These are phyloP conservation scores for Venturia nashicola DNA, from an alignment of 2,329 filamentous ascomycete genomes.

Conservation along the genomic window DNA sequence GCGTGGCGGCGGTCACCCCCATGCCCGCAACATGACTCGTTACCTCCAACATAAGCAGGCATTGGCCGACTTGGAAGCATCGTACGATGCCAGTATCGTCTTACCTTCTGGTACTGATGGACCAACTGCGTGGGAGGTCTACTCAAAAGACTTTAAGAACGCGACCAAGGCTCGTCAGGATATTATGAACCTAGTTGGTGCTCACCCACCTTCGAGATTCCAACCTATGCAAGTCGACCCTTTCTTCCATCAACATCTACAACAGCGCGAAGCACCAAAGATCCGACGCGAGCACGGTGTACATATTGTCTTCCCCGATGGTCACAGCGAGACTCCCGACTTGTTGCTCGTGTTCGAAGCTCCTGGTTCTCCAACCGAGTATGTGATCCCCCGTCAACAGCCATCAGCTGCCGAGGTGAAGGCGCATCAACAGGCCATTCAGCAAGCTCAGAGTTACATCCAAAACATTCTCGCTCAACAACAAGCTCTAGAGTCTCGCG, in stretches of 20 bases:
- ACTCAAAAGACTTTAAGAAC: conserved; percentile 76
- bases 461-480: conserved; percentile 41
- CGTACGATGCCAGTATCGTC: conserved; percentile 78
- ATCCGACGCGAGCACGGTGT: conserved; percentile 61
- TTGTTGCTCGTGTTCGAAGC: conserved; percentile 68
- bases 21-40: conserved; percentile 76
- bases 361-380: conserved; percentile 37
- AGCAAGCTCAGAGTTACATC: conserved; percentile 46
- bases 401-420: conserved; percentile 43
- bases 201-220: conserved; percentile 63
- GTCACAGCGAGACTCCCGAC: conserved; percentile 45
- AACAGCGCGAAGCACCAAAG: conserved; percentile 48
- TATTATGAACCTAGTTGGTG: conserved; percentile 59
- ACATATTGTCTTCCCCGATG: conserved; percentile 58
- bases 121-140: conserved; percentile 74
- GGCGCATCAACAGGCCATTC: conserved; percentile 44
- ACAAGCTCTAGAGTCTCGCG: conserved; percentile 40
- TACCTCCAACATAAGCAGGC: conserved; percentile 76
- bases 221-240: conserved; percentile 56
- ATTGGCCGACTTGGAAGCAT: conserved; percentile 67
- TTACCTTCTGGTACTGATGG: conserved; percentile 63
- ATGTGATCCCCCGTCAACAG: conserved; percentile 42
- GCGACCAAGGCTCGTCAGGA: conserved; percentile 62
- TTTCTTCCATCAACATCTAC: conserved; percentile 66
- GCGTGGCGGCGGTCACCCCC: conserved; percentile 57